A percentile compares a stretch with the other conserved stretches of the same genome.
Conservation (phyloP, 2,329 filamentous ascomycete genomes). For the Pestalotiopsis sp. region DNA sequence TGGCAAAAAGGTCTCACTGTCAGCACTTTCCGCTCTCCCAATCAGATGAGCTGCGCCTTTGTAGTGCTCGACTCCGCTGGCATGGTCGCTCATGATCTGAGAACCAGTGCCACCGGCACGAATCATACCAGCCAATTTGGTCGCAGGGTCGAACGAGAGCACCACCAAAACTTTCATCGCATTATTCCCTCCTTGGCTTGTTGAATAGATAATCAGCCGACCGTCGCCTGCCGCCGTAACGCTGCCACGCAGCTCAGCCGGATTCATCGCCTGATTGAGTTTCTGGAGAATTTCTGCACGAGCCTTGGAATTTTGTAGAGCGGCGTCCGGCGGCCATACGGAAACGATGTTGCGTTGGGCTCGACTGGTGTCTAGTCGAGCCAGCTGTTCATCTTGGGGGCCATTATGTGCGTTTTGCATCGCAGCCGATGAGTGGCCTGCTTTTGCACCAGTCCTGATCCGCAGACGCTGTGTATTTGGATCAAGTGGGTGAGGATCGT, state of each 20-base stretch:
- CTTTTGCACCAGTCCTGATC: conserved; percentile 52
- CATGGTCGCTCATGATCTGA: background rate
- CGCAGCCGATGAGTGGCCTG: conserved; percentile 8
- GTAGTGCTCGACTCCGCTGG: background rate
- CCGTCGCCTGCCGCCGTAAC: conserved; percentile 28
- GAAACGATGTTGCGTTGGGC: conserved; percentile 24
- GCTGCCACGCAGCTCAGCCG: conserved; percentile 19
- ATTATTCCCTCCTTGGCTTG: conserved; percentile 15
- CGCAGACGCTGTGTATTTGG: conserved; percentile 41
- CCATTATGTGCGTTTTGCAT: background rate
- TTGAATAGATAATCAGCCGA: conserved; percentile 31
- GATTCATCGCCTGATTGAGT: conserved; percentile 27
- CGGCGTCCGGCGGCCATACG: conserved; percentile 28
- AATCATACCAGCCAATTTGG: conserved; percentile 25
- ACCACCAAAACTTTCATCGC: conserved; percentile 27
- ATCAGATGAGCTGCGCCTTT: background rate
- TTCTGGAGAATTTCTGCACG: conserved; percentile 1
- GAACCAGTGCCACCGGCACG: conserved; percentile 19
- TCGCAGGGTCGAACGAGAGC: conserved; percentile 32
- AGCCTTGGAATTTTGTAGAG: background rate
- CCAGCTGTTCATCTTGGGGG: background rate
- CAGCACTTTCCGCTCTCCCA: background rate
- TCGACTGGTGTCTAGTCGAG: background rate
- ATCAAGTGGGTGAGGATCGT: conserved; percentile 45
- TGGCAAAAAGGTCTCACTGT: background rate